Conservation (phyloP, 2,329 filamentous ascomycete species). For the Zymoseptoria passerinii region DNA sequence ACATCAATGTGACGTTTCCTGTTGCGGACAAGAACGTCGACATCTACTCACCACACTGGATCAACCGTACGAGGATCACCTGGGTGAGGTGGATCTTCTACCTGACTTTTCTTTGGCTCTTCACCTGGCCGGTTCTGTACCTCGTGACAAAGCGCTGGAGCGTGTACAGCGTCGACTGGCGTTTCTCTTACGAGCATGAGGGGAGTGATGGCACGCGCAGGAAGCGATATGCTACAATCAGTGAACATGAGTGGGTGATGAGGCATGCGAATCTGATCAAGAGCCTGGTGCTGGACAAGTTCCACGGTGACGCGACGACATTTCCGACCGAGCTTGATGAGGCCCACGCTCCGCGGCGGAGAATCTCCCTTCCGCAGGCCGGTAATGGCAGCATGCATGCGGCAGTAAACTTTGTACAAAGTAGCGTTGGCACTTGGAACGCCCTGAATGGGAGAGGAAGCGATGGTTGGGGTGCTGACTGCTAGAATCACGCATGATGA, state of each 20-base stretch:
- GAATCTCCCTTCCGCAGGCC: constrained; percentile 10
- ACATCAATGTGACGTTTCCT: constrained; percentile 52
- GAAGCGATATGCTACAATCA: constrained; percentile 44
- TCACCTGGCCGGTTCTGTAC: constrained; percentile 63
- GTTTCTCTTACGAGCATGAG: constrained; percentile 37
- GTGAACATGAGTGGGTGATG: constrained; percentile 51
- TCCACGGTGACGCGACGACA: constrained; percentile 36
- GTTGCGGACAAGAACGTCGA: constrained; percentile 49
- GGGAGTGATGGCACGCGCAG: constrained; percentile 21
- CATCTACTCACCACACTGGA: constrained; percentile 54
- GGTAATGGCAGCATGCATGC: constrained; percentile 18
- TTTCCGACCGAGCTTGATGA: constrained; percentile 36
- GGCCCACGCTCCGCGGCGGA: constrained; percentile 28
- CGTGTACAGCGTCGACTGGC: constrained; percentile 58
- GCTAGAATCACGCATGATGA: not conserved
- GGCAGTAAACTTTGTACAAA: constrained; percentile 20
- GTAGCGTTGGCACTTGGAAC: constrained; percentile 21
- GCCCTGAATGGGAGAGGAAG: constrained; percentile 12
- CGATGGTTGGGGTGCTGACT: constrained; percentile 18
- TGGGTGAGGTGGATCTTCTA: constrained; percentile 61
- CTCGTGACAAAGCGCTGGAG: constrained; percentile 60
- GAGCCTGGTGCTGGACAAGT: constrained; percentile 50
- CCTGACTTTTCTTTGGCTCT: constrained; percentile 58
- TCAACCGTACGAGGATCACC: constrained; percentile 58
- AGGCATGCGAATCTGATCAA: constrained; percentile 55